Percentiles rank a stretch among this genome's conserved stretches.
Conservation (phyloP, 2,329 filamentous ascomycete species). For the Helotiales sp. region DNA sequence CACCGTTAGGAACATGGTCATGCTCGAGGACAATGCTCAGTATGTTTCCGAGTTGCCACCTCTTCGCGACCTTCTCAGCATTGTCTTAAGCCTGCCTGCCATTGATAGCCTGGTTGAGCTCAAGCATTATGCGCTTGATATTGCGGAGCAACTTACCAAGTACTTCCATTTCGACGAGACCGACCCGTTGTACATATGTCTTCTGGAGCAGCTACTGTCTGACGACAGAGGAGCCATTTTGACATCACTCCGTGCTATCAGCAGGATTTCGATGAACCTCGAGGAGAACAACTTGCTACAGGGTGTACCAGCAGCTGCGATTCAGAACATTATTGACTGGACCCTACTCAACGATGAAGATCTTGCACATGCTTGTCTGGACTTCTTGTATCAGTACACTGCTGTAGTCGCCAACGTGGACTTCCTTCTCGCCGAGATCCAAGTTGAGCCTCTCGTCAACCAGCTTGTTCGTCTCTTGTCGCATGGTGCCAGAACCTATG, state of each 20-base stretch:
- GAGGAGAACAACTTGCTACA: conserved; percentile 76
- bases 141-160: conserved; percentile 85
- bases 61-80: conserved; percentile 79
- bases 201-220: conserved; percentile 64
- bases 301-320: conserved; percentile 62
- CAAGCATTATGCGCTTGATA: conserved; percentile 88
- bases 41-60: conserved; percentile 76
- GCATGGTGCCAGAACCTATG: conserved; percentile 66
- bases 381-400: conserved; percentile 96
- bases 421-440: conserved; percentile 60
- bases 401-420: conserved; percentile 83
- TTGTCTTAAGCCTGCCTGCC: conserved; percentile 75
- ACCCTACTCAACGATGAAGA: conserved; percentile 86
- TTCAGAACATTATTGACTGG: conserved; percentile 72
- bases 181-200: conserved; percentile 76
- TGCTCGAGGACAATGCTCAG: conserved; percentile 82
- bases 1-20: conserved; percentile 94
- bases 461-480: conserved; percentile 79
- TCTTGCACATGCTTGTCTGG: conserved; percentile 80
- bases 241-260: conserved; percentile 77
- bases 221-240: conserved; percentile 81
- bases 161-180: conserved; percentile 71
- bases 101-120: conserved; percentile 75
- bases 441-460: conserved; percentile 67
- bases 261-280: conserved; percentile 84